Conservation (phyloP, 257 asterid species). For the Coffea canephora region DNA sequence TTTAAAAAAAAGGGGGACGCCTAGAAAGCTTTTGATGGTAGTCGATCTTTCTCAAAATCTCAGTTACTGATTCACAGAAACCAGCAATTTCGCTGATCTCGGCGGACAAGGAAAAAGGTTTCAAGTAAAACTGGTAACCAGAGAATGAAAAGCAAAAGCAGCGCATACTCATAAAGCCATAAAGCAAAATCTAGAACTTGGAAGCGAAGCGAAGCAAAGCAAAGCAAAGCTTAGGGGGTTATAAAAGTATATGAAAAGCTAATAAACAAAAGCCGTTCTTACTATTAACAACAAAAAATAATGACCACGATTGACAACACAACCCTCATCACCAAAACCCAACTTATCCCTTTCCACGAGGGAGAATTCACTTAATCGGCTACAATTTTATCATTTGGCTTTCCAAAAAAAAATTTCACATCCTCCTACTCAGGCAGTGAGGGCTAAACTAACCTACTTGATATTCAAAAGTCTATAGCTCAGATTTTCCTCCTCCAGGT, state of each 20-base stretch:
- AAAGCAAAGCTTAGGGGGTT: neutral
- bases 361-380: conserved; percentile 3
- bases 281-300: conserved; percentile 5
- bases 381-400: conserved; percentile 3
- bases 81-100: no score
- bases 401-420: neutral
- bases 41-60: no score
- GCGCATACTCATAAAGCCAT: neutral
- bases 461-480: neutral
- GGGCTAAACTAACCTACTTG: neutral
- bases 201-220: neutral
- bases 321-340: conserved; percentile 1
- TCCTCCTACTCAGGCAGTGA: neutral
- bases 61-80: neutral
- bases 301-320: neutral
- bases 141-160: neutral
- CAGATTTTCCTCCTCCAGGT: neutral
- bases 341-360: neutral
- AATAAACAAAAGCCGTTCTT: no score
- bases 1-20: no score
- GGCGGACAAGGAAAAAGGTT: neutral
- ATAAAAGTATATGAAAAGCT: neutral
- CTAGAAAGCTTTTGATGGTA: no score
- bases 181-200: neutral
- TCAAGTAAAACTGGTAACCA: neutral